These are phyloP conservation scores for Neofusicoccum parvum DNA, from an alignment of 2,329 filamentous ascomycete genomes.

Conservation along the genomic window DNA sequence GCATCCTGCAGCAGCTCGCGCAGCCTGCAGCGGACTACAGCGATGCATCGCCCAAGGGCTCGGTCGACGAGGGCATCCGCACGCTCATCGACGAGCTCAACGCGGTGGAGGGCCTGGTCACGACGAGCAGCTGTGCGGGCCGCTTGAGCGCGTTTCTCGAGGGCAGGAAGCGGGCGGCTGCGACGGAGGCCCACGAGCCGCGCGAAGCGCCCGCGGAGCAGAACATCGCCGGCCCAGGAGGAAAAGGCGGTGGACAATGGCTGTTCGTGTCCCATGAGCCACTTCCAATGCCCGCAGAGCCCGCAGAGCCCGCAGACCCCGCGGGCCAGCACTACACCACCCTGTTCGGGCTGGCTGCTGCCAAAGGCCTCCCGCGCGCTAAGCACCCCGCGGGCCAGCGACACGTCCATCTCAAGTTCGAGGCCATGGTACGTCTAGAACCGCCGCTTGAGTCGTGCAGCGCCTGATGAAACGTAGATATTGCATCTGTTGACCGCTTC, in stretches of 20 bases:
- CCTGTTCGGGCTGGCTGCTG: conserved; percentile 43
- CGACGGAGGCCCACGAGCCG: conserved; percentile 25
- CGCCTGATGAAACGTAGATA: conserved; percentile 61
- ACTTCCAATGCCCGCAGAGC: conserved; percentile 42
- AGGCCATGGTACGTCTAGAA: conserved; percentile 75
- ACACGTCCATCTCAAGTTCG: conserved; percentile 84
- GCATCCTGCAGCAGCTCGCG: conserved; percentile 71
- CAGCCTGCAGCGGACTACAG: conserved; percentile 71
- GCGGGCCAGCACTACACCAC: conserved; percentile 26
- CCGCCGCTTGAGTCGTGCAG: conserved; percentile 14
- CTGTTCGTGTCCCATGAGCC: conserved; percentile 85
- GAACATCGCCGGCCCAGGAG: conserved; percentile 66
- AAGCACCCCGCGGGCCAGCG: conserved; percentile 37
- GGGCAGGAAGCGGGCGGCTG: conserved; percentile 57
- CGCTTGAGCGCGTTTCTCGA: conserved; percentile 87
- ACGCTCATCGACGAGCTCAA: conserved; percentile 81
- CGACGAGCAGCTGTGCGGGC: conserved; percentile 91
- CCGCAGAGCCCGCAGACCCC: conserved; percentile 20
- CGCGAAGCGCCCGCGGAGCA: conserved; percentile 25
- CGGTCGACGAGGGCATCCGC: conserved; percentile 76
- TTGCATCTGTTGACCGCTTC: conserved; percentile 84
- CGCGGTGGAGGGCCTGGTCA: conserved; percentile 71
- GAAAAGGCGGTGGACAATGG: conserved; percentile 86
- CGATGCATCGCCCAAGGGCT: conserved; percentile 87
- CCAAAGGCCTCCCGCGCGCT: not conserved